Percentiles rank a stretch among this genome's conserved stretches.
phyloP scores from a whole-genome alignment of 768 basidiomycete genomes.

The Udeniomyces megalosporus region DNA sequence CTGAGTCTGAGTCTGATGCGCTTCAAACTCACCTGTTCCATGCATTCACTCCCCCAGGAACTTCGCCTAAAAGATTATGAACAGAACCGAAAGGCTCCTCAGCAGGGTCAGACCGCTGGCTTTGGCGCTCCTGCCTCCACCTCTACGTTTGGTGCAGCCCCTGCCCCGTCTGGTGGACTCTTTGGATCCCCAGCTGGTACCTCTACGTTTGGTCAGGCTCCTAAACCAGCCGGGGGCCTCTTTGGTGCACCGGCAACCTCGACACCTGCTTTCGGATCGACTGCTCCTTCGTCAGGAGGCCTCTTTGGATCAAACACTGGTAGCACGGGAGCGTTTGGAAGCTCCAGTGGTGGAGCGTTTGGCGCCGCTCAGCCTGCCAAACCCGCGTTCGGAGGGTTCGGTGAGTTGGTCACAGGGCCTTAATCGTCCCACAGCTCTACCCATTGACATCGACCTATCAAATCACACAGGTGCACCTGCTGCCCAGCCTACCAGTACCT shows the following conservation, averaged over 20 bases:
- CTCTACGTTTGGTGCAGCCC: constrained; percentile 4
- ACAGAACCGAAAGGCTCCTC: constrained; percentile 14
- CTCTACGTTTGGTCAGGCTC: constrained; percentile 5
- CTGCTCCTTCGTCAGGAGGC: constrained; percentile 4
- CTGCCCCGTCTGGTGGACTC: constrained; percentile 7
- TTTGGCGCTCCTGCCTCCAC: constrained; percentile 5
- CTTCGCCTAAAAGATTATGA: constrained; percentile 15
- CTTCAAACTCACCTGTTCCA: no score
- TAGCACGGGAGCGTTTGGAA: constrained; percentile 19
- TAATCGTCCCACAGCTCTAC: neutral
- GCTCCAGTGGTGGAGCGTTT: constrained; percentile 7
- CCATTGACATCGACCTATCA: neutral
- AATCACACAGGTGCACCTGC: neutral
- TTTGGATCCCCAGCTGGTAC: neutral
- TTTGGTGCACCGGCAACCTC: constrained; percentile 4
- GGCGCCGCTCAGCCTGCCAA: constrained; percentile 8
- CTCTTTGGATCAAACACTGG: constrained; percentile 17
- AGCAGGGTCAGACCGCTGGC: constrained; percentile 3
- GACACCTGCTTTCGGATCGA: constrained; percentile 7
- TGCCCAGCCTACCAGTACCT: neutral
- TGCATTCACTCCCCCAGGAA: neutral
- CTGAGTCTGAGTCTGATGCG: neutral
- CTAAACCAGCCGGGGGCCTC: constrained; percentile 8
- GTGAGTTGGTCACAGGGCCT: neutral
- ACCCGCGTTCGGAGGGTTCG: constrained; percentile 8